Base-by-base conservation (phyloP, 352 stramenopile genomes). In the Pythium brachiatum region DNA sequence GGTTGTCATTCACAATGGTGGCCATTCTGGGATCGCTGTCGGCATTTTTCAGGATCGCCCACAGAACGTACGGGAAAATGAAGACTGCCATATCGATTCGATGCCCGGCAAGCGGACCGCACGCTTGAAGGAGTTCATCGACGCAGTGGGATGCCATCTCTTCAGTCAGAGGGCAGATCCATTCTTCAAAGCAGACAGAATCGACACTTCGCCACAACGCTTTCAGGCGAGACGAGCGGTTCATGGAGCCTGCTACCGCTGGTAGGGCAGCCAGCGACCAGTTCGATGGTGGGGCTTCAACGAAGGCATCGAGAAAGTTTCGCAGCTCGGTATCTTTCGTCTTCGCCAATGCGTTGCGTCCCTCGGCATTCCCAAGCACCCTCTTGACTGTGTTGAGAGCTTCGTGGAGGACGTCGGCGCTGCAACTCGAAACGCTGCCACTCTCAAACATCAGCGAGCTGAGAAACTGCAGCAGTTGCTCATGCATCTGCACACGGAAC, bases 31-130 rank as follows among this genome's bases (percentile, higher is more conserved):
- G 18, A 32, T 68, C 66, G 7, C 31, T 31, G 2, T 63, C 27
- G 1, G 8, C 1, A 62, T 62, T 61, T 38, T 65, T 67, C 11
- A 86, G 38, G 23, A 73, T 52, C 15, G 53, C 60, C 64, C 73
- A 84, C 0, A 96, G 36, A 7, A 75, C 70, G 26, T 89, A 90
- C 0, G 87, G 86, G 52, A 96, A 92, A 2, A 93, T 60, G 44
- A 93, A 93, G 18, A 92, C 63, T 8, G 84, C 80, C 46, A 94
- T 71, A 54, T 91, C 80, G 20, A 68, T 57, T 32, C 79, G 71
- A 61, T 83, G 56, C 8, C 62, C 51, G 31, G 69, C 47, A 20
- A 95, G 57, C 3, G 59, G 53, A 1, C 69, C 64, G 32, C 84
- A 94, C 8, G 72, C 67, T 20, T 68, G 66, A n/a, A 95, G 51